Percentiles rank a stretch among this genome's conserved stretches.
These are phyloP conservation scores for Vaccinium myrtillus DNA, from an alignment of 148 eudicot species.

Conservation along the genomic window DNA sequence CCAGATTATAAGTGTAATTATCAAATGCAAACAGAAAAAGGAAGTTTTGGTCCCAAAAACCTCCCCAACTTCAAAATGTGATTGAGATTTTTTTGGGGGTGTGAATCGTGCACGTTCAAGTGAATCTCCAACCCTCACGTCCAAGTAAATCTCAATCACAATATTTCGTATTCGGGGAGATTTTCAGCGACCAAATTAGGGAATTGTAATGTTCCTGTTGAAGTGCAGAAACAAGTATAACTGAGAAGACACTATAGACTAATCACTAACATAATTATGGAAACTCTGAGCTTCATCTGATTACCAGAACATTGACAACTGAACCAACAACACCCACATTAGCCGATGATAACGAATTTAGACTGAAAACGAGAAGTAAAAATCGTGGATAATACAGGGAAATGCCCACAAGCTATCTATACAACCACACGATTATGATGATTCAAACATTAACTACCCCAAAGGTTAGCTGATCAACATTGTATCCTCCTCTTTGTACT, in stretches of 20 bases:
- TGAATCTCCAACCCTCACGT: background rate
- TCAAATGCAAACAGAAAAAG: background rate
- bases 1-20: background rate
- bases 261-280: slow-evolving; percentile 5
- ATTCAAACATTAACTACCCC: slow-evolving; percentile 33
- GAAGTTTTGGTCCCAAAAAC: background rate
- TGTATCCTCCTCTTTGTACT: slow-evolving; percentile 20
- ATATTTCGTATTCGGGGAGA: background rate
- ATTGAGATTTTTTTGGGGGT: background rate
- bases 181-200: background rate
- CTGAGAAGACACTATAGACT: background rate
- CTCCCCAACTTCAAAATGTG: background rate
- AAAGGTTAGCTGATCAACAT: slow-evolving; percentile 49
- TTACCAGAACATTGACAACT: slow-evolving; percentile 61
- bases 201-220: background rate
- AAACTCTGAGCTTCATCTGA: slow-evolving; percentile 27
- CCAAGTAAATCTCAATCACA: background rate
- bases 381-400: background rate
- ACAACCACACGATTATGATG: slow-evolving; percentile 53
- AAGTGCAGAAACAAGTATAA: background rate
- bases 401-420: slow-evolving; percentile 54
- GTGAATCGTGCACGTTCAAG: background rate
- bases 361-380: slow-evolving; percentile 30
- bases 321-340: slow-evolving; percentile 49
- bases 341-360: slow-evolving; percentile 49